Percentiles rank a stretch among this genome's conserved stretches.
Conservation (phyloP, 257 asterid genomes). For the Nicotiana benthamiana region DNA sequence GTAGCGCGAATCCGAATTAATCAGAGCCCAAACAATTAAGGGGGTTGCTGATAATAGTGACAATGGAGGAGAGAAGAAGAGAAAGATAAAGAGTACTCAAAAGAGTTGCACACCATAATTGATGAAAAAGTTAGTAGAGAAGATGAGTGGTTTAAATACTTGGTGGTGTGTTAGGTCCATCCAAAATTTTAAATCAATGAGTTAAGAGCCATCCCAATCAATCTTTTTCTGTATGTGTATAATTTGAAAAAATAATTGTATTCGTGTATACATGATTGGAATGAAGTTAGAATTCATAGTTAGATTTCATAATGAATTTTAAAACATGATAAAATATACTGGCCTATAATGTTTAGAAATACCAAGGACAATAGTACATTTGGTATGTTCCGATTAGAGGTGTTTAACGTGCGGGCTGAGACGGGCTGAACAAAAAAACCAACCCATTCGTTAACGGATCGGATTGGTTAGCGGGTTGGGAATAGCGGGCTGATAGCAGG, state of each 20-base stretch:
- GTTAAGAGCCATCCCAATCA: not conserved
- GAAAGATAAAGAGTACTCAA: constrained; percentile 4
- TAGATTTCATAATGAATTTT: not conserved
- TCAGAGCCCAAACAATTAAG: not conserved
- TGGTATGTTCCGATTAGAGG: no score
- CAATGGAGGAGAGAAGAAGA: not conserved
- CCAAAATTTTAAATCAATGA: not conserved
- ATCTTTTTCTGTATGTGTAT: not conserved
- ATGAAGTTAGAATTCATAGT: not conserved
- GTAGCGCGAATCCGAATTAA: no score
- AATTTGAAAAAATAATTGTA: not conserved
- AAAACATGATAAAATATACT: not conserved
- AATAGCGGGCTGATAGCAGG: no score
- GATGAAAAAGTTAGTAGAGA: not conserved
- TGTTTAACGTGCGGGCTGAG: no score
- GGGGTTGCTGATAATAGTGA: constrained; percentile 8
- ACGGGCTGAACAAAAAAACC: no score
- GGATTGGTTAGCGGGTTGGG: no score
- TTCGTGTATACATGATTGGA: not conserved
- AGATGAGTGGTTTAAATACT: constrained; percentile 17
- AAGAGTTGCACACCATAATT: constrained; percentile 25
- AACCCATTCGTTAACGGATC: no score
- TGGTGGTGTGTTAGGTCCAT: not conserved
- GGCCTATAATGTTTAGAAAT: not conserved
- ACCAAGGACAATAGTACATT: no score